These are phyloP conservation scores for Phytopythium boreale DNA, from an alignment of 352 stramenopile genomes.

Conservation along the genomic window DNA sequence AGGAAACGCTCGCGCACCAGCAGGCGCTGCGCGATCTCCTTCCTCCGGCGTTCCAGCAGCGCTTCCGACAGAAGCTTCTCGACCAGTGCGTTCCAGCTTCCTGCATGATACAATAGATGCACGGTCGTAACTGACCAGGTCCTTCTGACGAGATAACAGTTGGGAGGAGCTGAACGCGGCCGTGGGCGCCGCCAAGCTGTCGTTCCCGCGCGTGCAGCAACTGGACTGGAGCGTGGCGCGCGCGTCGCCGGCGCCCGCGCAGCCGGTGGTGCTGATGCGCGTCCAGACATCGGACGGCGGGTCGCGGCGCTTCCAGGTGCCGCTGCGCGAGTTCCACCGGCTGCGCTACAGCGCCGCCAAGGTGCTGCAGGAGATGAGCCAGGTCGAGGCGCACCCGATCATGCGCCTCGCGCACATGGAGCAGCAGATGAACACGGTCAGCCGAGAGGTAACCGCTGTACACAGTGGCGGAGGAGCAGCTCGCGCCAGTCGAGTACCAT, in stretches of 20 bases:
- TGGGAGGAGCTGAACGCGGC: constrained; percentile 26
- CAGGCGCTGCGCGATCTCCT: constrained; percentile 34
- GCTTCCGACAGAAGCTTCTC: constrained; percentile 40
- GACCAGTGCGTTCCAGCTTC: constrained; percentile 16
- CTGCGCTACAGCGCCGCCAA: constrained; percentile 73
- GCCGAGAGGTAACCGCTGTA: neutral
- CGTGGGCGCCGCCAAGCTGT: constrained; percentile 11
- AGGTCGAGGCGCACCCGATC: constrained; percentile 71
- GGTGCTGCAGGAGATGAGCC: constrained; percentile 74
- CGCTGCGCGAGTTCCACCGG: constrained; percentile 67
- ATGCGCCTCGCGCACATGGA: constrained; percentile 63
- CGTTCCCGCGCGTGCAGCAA: constrained; percentile 32
- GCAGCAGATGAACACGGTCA: constrained; percentile 11
- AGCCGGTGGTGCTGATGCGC: constrained; percentile 36
- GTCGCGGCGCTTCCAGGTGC: constrained; percentile 42
- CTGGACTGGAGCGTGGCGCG: constrained; percentile 31
- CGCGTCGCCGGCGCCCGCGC: neutral
- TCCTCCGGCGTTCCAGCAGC: constrained; percentile 33
- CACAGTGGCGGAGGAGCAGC: neutral
- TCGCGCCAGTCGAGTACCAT: neutral
- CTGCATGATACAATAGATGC: neutral
- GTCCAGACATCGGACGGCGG: constrained; percentile 47
- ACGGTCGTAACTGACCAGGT: neutral
- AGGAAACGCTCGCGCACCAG: constrained; percentile 26
- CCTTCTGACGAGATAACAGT: neutral